phyloP scores from a whole-genome alignment of 768 basidiomycete genomes.

The Tremella mesenterica region DNA sequence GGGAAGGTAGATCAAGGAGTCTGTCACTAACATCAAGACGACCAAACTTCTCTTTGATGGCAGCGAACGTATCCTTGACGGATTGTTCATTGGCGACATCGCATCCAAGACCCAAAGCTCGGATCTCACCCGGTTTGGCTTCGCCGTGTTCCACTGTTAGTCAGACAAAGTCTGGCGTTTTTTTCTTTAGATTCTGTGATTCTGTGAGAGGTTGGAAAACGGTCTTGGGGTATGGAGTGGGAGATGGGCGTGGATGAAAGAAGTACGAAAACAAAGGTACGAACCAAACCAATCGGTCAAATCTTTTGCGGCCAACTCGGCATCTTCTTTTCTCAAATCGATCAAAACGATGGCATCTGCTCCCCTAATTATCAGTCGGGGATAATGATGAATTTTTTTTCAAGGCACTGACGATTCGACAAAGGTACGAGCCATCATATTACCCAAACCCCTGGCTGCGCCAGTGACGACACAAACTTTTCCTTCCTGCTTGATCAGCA shows the following conservation, averaged over 20 bases:
- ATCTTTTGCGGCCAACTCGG: slow-evolving; percentile 59
- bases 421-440: slow-evolving; percentile 84
- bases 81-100: slow-evolving; percentile 76
- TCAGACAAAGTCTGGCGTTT: neutral
- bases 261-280: slow-evolving; percentile 32
- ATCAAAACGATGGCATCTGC: slow-evolving; percentile 71
- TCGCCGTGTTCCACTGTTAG: slow-evolving; percentile 48
- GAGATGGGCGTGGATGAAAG: neutral
- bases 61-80: slow-evolving; percentile 63
- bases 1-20: too few relatives aligned
- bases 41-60: slow-evolving; percentile 51
- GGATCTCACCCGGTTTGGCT: slow-evolving; percentile 53
- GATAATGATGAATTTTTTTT: too few relatives aligned
- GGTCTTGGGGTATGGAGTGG: slow-evolving; percentile 7
- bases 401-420: slow-evolving; percentile 66
- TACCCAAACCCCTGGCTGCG: slow-evolving; percentile 80
- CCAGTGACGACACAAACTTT: slow-evolving; percentile 90
- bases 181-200: too few relatives aligned
- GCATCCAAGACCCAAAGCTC: slow-evolving; percentile 68
- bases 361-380: slow-evolving; percentile 51
- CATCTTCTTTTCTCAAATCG: slow-evolving; percentile 67
- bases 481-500: slow-evolving; percentile 5
- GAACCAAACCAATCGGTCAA: slow-evolving; percentile 53
- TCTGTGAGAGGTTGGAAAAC: neutral
- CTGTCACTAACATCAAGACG: slow-evolving; percentile 31